Evolutionary conservation across 1,284 basidiomycete genomes (phyloP).

Genomic region (Malassezia caprae): DNA sequence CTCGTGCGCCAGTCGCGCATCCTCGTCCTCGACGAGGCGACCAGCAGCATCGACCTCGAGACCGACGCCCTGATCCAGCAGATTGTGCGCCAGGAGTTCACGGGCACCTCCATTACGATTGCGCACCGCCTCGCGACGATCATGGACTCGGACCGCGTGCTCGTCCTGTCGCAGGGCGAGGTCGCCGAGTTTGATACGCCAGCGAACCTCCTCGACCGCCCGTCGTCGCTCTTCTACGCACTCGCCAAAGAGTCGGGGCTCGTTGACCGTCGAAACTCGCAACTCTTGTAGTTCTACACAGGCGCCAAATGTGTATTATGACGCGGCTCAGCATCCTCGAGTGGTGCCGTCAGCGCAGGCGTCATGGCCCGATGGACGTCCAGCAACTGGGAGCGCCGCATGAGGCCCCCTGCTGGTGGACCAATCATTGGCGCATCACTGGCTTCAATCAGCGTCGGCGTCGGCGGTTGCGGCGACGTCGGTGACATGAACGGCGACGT

Average conservation of each 20-base stretch:
- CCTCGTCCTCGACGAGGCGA: slow-evolving; percentile 78
- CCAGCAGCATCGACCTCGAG: slow-evolving; percentile 61
- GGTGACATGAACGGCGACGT: not conserved
- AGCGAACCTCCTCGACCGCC: slow-evolving; percentile 55
- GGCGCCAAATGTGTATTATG: not conserved
- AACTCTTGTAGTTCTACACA: not conserved
- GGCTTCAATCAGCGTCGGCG: slow-evolving; percentile 5
- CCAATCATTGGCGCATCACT: not conserved
- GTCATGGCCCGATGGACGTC: slow-evolving; percentile 4
- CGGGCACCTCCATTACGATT: slow-evolving; percentile 50
- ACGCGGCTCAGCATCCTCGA: not conserved
- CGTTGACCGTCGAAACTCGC: not conserved
- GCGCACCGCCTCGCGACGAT: slow-evolving; percentile 79
- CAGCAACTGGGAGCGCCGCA: not conserved
- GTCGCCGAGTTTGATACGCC: slow-evolving; percentile 69
- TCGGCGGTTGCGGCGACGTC: slow-evolving; percentile 3
- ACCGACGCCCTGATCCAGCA: slow-evolving; percentile 76
- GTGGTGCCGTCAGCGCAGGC: not conserved
- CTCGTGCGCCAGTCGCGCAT: slow-evolving; percentile 58
- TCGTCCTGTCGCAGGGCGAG: slow-evolving; percentile 70
- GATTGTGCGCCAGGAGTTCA: slow-evolving; percentile 58
- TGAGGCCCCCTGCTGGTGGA: not conserved
- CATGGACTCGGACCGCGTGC: slow-evolving; percentile 68
- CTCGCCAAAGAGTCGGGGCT: slow-evolving; percentile 47
- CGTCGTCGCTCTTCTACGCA: slow-evolving; percentile 47